Percentiles rank a stretch among this genome's conserved stretches.
Evolutionary conservation across 129 eudicot species (phyloP).

Genomic region (Daucus carota): DH1_v3.0 NC_030388.2:22180501-22181000

Average conservation of each 20-base stretch:
- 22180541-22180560: neutral
- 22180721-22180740: constrained; percentile 89
- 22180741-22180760: neutral
- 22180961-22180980: neutral
- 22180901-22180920: neutral
- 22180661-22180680: constrained; percentile 77
- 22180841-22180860: neutral
- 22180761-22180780: neutral
- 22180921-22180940: neutral
- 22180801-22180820: neutral
- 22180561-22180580: neutral
- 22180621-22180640: constrained; percentile 7
- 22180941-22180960: neutral
- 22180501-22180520: neutral
- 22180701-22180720: constrained; percentile 76
- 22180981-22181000: neutral
- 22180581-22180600: neutral
- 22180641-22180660: constrained; percentile 79
- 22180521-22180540: neutral
- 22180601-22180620: neutral
- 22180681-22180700: constrained; percentile 56
- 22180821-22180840: neutral
- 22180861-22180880: neutral
- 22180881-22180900: neutral
- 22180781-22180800: neutral